Conservation (phyloP, 805 yeast genomes). For the Suhomyces sp. region DNA sequence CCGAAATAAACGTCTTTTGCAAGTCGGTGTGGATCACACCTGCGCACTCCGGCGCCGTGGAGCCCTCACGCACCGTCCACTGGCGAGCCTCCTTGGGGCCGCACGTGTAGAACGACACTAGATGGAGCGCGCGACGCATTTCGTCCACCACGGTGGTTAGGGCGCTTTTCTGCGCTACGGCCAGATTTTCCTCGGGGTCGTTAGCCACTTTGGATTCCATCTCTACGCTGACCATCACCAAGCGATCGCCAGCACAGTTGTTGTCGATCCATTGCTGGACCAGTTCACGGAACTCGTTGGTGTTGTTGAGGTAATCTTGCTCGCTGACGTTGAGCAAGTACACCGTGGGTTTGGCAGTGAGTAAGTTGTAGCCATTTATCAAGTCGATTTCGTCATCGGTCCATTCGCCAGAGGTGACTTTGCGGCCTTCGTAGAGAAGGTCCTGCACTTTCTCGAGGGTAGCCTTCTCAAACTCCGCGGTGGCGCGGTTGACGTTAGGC, state of each 20-base stretch:
- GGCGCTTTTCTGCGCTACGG: slow-evolving; percentile 39
- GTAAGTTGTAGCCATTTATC: slow-evolving; percentile 65
- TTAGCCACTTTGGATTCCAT: slow-evolving; percentile 42
- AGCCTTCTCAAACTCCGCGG: slow-evolving; percentile 25
- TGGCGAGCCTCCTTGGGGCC: slow-evolving; percentile 83
- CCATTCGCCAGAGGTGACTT: slow-evolving; percentile 63
- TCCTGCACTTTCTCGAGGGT: slow-evolving; percentile 33
- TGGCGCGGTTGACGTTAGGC: slow-evolving; percentile 25
- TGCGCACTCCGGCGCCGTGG: slow-evolving; percentile 85
- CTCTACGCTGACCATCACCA: slow-evolving; percentile 43
- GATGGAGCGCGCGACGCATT: slow-evolving; percentile 64
- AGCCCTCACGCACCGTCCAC: slow-evolving; percentile 79
- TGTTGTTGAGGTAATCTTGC: slow-evolving; percentile 56
- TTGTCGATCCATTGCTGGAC: slow-evolving; percentile 65
- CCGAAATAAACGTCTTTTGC: slow-evolving; percentile 75
- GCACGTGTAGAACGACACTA: slow-evolving; percentile 84
- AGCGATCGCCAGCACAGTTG: slow-evolving; percentile 57
- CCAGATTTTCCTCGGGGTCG: slow-evolving; percentile 11
- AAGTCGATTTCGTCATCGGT: slow-evolving; percentile 58
- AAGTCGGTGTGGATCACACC: slow-evolving; percentile 86
- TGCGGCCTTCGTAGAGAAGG: slow-evolving; percentile 46
- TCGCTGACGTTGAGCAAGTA: slow-evolving; percentile 71
- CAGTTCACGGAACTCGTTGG: slow-evolving; percentile 47
- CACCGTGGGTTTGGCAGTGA: slow-evolving; percentile 88
- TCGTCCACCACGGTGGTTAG: slow-evolving; percentile 60